Conservation (phyloP, 192 early-diverging fungal species). For the Blastocladiella britannica region DNA sequence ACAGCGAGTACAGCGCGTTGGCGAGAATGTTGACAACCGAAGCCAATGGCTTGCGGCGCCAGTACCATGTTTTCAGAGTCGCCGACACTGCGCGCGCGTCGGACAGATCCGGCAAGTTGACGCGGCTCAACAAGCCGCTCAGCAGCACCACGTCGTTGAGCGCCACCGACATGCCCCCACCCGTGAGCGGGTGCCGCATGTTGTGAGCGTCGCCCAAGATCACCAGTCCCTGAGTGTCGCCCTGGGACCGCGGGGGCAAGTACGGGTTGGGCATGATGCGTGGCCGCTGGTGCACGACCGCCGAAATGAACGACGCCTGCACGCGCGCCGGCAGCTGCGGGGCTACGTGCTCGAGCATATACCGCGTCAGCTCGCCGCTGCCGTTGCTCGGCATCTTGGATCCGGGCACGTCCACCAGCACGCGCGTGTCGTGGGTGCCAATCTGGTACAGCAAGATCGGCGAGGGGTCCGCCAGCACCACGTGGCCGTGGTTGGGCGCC, state of each 20-base stretch:
- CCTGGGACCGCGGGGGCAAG: slow-evolving; percentile 64
- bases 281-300: slow-evolving; percentile 48
- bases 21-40: slow-evolving; percentile 78
- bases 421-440: slow-evolving; percentile 61
- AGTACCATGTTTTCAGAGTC: slow-evolving; percentile 45
- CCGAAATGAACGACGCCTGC: slow-evolving; percentile 29
- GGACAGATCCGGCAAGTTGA: slow-evolving; percentile 21
- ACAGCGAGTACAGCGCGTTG: slow-evolving; percentile 73
- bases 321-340: slow-evolving; percentile 49
- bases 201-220: slow-evolving; percentile 89
- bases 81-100: slow-evolving; percentile 22
- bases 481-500: slow-evolving; percentile 72
- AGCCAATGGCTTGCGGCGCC: slow-evolving; percentile 48
- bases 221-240: slow-evolving; percentile 43
- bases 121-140: slow-evolving; percentile 27
- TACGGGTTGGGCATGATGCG: slow-evolving; percentile 78
- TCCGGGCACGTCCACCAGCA: slow-evolving; percentile 80
- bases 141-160: slow-evolving; percentile 75
- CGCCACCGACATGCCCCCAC: slow-evolving; percentile 93
- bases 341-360: slow-evolving; percentile 36
- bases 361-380: slow-evolving; percentile 9
- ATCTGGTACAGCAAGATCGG: slow-evolving; percentile 80
- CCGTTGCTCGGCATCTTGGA: not conserved
- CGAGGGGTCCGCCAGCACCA: slow-evolving; percentile 61
- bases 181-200: slow-evolving; percentile 85